A percentile compares a stretch with the other conserved stretches of the same genome.
Conservation (phyloP, 1,284 basidiomycete species). For the Ganoderma sinense region DNA sequence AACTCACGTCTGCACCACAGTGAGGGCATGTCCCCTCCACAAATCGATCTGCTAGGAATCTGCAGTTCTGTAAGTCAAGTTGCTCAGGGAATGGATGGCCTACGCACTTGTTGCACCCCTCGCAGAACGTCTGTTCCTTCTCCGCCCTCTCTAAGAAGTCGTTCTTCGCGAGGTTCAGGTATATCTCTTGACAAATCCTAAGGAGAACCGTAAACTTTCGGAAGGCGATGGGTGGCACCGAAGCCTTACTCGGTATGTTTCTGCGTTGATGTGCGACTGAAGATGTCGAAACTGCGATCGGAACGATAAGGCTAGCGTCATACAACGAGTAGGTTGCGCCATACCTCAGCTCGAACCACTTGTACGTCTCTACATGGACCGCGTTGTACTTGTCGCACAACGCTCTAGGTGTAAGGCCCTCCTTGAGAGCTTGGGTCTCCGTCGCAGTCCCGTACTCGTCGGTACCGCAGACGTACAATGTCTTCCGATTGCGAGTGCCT, state of each 20-base stretch:
- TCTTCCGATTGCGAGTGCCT: slow-evolving; percentile 81
- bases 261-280: slow-evolving; percentile 94
- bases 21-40: slow-evolving; percentile 95
- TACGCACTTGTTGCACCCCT: slow-evolving; percentile 83
- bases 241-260: slow-evolving; percentile 84
- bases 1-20: slow-evolving; percentile 80
- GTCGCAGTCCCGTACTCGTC: slow-evolving; percentile 99
- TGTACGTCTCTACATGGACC: slow-evolving; percentile 92
- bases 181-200: slow-evolving; percentile 91
- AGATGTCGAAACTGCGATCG: slow-evolving; percentile 88
- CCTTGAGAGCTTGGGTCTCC: slow-evolving; percentile 97
- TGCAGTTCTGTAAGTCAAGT: slow-evolving; percentile 40
- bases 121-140: slow-evolving; percentile 93
- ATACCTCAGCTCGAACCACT: slow-evolving; percentile 92
- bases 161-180: slow-evolving; percentile 83
- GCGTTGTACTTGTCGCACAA: slow-evolving; percentile 95
- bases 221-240: neutral
- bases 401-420: slow-evolving; percentile 86
- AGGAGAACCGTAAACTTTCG: neutral
- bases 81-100: neutral
- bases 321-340: slow-evolving; percentile 25
- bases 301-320: slow-evolving; percentile 20
- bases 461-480: slow-evolving; percentile 93
- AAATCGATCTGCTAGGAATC: slow-evolving; percentile 94
- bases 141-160: slow-evolving; percentile 82